Conservation (phyloP, 768 basidiomycete species). For the Dacryopinax primogenitus region DNA sequence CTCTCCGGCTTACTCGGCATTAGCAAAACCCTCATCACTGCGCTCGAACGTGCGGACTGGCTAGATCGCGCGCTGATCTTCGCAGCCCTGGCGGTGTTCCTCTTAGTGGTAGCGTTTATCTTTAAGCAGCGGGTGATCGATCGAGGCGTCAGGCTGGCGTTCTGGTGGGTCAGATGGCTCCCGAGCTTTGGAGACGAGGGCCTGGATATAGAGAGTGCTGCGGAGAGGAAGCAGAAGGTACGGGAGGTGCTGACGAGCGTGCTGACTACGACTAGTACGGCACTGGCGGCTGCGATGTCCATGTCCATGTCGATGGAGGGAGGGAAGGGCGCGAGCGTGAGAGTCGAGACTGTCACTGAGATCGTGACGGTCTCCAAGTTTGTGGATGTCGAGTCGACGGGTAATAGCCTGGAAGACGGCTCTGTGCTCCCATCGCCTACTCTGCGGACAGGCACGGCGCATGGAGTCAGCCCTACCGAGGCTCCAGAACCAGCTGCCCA, state of each 20-base stretch:
- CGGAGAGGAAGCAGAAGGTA: neutral
- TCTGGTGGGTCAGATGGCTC: slow-evolving; percentile 52
- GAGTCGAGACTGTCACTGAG: neutral
- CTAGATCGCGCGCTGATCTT: slow-evolving; percentile 80
- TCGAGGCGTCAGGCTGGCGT: slow-evolving; percentile 58
- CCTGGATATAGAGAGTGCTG: neutral
- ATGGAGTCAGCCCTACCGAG: neutral
- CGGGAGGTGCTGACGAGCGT: neutral
- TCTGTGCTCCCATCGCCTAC: neutral
- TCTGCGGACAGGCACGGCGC: neutral
- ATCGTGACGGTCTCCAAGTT: neutral
- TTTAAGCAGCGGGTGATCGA: slow-evolving; percentile 79
- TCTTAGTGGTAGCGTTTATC: slow-evolving; percentile 72
- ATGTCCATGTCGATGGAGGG: neutral
- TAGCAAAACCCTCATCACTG: slow-evolving; percentile 74
- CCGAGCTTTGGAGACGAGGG: slow-evolving; percentile 11
- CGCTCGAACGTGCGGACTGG: slow-evolving; percentile 83
- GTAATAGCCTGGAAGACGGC: neutral
- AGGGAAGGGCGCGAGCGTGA: neutral
- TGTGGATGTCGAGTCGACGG: neutral
- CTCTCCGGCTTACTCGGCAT: slow-evolving; percentile 58
- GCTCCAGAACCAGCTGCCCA: neutral
- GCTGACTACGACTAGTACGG: neutral
- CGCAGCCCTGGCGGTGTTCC: slow-evolving; percentile 66
- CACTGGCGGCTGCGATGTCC: neutral